Percentiles rank a stretch among this genome's conserved stretches.
phyloP scores from a whole-genome alignment of 495 filamentous ascomycete genomes.

The Hypoxylon lienhwacheense region DNA sequence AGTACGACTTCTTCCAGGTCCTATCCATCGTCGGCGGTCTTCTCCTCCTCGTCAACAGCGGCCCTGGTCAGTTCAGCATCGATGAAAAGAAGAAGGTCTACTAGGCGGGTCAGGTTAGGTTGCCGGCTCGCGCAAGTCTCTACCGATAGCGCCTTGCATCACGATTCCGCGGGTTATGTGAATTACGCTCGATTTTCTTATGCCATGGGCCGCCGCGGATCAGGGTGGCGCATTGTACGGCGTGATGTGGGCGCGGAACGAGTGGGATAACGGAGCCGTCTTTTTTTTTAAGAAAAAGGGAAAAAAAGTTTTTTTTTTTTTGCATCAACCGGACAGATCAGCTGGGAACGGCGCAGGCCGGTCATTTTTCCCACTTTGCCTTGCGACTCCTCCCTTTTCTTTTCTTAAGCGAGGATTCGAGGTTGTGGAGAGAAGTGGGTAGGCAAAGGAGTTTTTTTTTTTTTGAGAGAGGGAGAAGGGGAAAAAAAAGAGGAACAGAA shows the following conservation, averaged over 20 bases:
- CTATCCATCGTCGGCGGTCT: constrained; percentile 97
- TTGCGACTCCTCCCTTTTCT: constrained; percentile 10
- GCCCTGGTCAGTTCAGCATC: constrained; percentile 93
- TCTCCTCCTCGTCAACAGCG: constrained; percentile 95
- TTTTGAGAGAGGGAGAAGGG: no score
- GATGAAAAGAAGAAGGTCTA: constrained; percentile 99
- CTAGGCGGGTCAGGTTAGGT: constrained; percentile 51
- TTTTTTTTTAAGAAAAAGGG: no score
- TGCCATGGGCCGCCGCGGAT: constrained; percentile 23
- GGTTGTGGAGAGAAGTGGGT: no score
- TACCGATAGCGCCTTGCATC: constrained; percentile 22
- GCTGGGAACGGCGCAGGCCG: constrained; percentile 16
- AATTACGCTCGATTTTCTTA: constrained; percentile 1
- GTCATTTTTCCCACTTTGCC: constrained; percentile 1
- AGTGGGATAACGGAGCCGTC: no score
- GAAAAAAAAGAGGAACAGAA: no score
- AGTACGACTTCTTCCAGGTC: constrained; percentile 99
- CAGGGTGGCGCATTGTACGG: constrained; percentile 21
- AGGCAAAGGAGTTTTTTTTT: no score
- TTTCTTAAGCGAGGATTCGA: no score
- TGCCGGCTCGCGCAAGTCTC: constrained; percentile 1
- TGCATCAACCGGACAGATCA: constrained; percentile 18
- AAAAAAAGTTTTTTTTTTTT: constrained; percentile 8
- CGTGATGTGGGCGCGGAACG: constrained; percentile 25
- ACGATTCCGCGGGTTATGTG: constrained; percentile 18